A percentile compares a stretch with the other conserved stretches of the same genome.
Conservation (phyloP, 345 rosid species). For the Angophora floribunda region DNA sequence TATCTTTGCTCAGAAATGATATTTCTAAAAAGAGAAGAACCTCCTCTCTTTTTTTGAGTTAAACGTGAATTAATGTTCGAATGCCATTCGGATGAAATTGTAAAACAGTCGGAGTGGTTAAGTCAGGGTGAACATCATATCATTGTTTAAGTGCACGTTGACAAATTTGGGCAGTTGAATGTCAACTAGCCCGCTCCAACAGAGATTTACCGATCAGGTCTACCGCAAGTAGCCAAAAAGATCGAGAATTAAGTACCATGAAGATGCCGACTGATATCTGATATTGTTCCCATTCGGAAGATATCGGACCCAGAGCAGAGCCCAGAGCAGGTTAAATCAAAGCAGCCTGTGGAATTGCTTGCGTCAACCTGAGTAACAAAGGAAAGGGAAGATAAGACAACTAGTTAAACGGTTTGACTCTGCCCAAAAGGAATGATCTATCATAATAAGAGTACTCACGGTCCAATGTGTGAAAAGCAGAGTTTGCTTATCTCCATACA, state of each 20-base stretch:
- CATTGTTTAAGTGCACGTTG: background rate
- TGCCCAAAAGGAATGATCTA: background rate
- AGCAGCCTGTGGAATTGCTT: conserved; percentile 22
- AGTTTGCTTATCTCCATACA: conserved; percentile 1
- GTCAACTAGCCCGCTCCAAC: background rate
- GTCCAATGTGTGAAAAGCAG: conserved; percentile 9
- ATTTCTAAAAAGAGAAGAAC: background rate
- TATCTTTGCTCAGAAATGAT: background rate
- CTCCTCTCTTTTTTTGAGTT: background rate
- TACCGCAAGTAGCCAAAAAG: background rate
- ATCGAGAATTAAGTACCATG: conserved; percentile 9
- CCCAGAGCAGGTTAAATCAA: conserved; percentile 14
- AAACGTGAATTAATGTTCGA: background rate
- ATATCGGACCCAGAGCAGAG: background rate
- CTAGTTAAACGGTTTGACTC: background rate
- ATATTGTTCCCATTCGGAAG: conserved; percentile 11
- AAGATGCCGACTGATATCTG: background rate
- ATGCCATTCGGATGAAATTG: background rate
- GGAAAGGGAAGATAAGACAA: background rate
- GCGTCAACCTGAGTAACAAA: conserved; percentile 10
- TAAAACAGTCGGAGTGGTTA: background rate
- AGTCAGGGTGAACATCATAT: background rate
- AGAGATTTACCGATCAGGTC: background rate
- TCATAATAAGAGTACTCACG: background rate
- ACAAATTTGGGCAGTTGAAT: background rate